Evolutionary conservation across 225 moss, liverwort and hornwort species (phyloP), one percentile per base, ranked within the genome.

Genomic region (Anthoceros angustus): DNA sequence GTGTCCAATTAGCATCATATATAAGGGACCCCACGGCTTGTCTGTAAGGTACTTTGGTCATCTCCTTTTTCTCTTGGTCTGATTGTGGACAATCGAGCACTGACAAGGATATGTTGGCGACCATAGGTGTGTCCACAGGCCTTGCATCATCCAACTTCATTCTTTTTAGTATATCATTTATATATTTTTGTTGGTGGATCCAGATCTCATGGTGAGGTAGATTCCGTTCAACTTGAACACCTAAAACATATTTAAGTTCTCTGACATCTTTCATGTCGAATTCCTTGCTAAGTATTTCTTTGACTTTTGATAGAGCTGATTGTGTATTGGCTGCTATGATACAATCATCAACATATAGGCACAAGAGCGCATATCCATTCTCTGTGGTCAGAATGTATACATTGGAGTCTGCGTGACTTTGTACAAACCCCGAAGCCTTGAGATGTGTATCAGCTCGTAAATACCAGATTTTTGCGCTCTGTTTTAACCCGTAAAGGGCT

Each of bases 1-100:
- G 2, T 0, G 39, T 69, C 39, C 69, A 62, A 10, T 41, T 62
- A 61, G 62, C 41, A 14, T 39, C 39, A 61, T 32, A 69, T 6
- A 69, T 38, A 7, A 62, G 49, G 42, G 61, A 60, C 38, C 69
- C 69, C 0, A 69, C 39, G 10, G 69, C 69, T 62, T 62, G 55
- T 62, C 26, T 69, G 20, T 62, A 69, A 39, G 38, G 20, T 4
- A 62, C 9, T 61, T 61, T 41, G 20, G 60, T 39, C 60, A 43
- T 61, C 24, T 50, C 20, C 32, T 62, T 39, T 32, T 61, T 60
- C 38, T 43, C n/a, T 23, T 62, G 12, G 5, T 2, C 45, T 10
- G 45, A 32, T 32, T 32, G 32, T 32, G 32, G 32, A 4, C 32
- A 32, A 32, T 32, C 32, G 2, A 32, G 2, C 32, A 32, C 32